phyloP scores from a whole-genome alignment of 208 protist genomes.

The Borovskyia barvae region DNA sequence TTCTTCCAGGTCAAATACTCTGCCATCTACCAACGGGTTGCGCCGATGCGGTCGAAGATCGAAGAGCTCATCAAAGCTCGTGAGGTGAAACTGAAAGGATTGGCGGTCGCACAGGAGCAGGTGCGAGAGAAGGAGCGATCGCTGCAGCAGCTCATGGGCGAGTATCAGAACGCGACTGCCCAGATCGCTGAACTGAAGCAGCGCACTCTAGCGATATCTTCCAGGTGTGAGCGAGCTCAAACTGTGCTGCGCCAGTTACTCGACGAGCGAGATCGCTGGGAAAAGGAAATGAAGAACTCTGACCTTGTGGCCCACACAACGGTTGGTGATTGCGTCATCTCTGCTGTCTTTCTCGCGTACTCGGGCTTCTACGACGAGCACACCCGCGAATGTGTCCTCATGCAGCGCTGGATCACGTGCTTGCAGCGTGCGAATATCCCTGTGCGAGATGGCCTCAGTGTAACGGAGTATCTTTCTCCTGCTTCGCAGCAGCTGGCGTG shows the following conservation, averaged over 20 bases:
- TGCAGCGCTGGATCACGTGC: constrained; percentile 85
- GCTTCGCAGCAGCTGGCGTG: constrained; percentile 94
- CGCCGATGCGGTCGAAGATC: constrained; percentile 94
- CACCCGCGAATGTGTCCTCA: constrained; percentile 76
- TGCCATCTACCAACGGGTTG: constrained; percentile 90
- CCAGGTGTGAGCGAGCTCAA: constrained; percentile 92
- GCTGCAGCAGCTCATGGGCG: constrained; percentile 87
- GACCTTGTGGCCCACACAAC: constrained; percentile 87
- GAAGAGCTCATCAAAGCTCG: constrained; percentile 80
- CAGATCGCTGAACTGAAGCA: constrained; percentile 92
- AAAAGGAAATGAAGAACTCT: constrained; percentile 86
- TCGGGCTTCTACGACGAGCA: constrained; percentile 98
- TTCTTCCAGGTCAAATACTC: constrained; percentile 94
- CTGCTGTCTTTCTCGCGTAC: constrained; percentile 97
- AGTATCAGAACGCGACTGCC: constrained; percentile 95
- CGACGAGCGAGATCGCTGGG: constrained; percentile 95
- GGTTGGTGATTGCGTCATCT: constrained; percentile 95
- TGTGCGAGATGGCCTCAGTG: constrained; percentile 49
- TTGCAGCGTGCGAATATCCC: constrained; percentile 66
- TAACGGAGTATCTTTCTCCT: constrained; percentile 93
- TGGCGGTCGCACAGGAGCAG: constrained; percentile 62
- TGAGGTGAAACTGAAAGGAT: constrained; percentile 44
- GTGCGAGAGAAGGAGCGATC: constrained; percentile 88
- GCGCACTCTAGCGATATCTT: constrained; percentile 74
- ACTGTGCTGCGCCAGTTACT: constrained; percentile 91